Base-by-base conservation (phyloP, 371 early-diverging fungal genomes). In the Conidiobolus incongruus region DNA sequence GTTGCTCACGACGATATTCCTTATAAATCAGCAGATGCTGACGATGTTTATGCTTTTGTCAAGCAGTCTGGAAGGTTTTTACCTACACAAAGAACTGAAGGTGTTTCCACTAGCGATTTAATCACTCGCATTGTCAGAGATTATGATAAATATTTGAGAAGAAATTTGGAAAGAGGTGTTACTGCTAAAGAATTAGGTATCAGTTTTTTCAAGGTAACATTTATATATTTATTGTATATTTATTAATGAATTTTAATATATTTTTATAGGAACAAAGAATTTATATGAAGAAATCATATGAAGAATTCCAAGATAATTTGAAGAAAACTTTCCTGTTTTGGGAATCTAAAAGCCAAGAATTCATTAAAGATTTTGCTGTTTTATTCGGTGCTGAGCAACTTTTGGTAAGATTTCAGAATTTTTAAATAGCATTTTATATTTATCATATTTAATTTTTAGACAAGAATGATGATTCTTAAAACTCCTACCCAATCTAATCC, bases 1-100 rank as follows among this genome's bases (percentile, higher is more conserved):
- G 94, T 97, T n/a, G 91, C 92, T 15, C 98, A 97, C 56, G 98
- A 97, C 60, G 94, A 87, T 46, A 75, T 87, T 11, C 92, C 93
- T 1, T 97, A 97, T 51, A 64, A 65, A 39, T 70, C 76, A 19
- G 72, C 57, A 4, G 87, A 81, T 35, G 56, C 65, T 13, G 77
- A 77, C 35, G 98, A 97, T 60, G 85, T 94, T n/a, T 97, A 97
- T 55, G 77, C 79, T 3, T 79, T 80, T 59, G 81, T 92, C 34
- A 97, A 97, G 59, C 64, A 64, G 7, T 74, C 73, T 49, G 88
- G 87, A 5, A 67, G 65, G 35, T 97, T 97, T 61, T 58, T 88
- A 38, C 85, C 94, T 6, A 90, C 89, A 5, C 63, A 77, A 52
- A 74, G 98, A 48, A 94, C 96, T 23, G 81, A 80, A 17, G 94